These are phyloP conservation scores for Candida stauntonica DNA, from an alignment of 805 yeast genomes.

Conservation along the genomic window DNA sequence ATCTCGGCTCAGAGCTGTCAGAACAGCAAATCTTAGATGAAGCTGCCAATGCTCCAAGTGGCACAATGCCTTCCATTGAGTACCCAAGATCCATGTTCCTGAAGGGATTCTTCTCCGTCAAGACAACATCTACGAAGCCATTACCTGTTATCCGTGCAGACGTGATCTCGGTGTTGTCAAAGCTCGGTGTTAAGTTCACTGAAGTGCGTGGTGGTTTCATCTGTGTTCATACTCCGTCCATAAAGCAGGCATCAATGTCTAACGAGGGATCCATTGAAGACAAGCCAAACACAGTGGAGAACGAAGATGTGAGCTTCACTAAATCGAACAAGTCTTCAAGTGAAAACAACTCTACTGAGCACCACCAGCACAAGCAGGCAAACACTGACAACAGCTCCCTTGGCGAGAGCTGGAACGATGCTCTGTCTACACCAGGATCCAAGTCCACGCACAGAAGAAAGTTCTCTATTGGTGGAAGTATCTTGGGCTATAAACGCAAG, in stretches of 20 bases:
- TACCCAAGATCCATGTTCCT: constrained; percentile 86
- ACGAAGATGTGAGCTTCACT: constrained; percentile 5
- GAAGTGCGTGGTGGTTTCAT: constrained; percentile 94
- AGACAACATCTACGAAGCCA: constrained; percentile 90
- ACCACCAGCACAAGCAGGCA: constrained; percentile 5
- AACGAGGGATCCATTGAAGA: constrained; percentile 7
- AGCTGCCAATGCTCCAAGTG: constrained; percentile 59
- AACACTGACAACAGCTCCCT: constrained; percentile 14
- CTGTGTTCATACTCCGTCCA: constrained; percentile 64
- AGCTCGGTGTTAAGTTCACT: constrained; percentile 72
- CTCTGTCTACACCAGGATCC: constrained; percentile 21
- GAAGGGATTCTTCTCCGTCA: constrained; percentile 92
- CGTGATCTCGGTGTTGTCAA: constrained; percentile 69
- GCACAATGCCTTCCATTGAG: constrained; percentile 90
- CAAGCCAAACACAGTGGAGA: constrained; percentile 6
- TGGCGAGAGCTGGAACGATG: constrained; percentile 20
- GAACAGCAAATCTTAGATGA: constrained; percentile 45
- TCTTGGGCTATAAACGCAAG: constrained; percentile 48
- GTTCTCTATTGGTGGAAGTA: constrained; percentile 57
- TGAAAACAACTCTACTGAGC: constrained; percentile 7
- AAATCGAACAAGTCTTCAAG: constrained; percentile 18
- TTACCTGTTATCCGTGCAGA: constrained; percentile 83
- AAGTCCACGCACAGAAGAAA: constrained; percentile 50
- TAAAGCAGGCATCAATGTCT: constrained; percentile 14
- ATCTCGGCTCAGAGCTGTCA: constrained; percentile 30